Evolutionary conservation across 202 grass and related monocot species (phyloP).

Genomic region (Zizania palustris): DNA sequence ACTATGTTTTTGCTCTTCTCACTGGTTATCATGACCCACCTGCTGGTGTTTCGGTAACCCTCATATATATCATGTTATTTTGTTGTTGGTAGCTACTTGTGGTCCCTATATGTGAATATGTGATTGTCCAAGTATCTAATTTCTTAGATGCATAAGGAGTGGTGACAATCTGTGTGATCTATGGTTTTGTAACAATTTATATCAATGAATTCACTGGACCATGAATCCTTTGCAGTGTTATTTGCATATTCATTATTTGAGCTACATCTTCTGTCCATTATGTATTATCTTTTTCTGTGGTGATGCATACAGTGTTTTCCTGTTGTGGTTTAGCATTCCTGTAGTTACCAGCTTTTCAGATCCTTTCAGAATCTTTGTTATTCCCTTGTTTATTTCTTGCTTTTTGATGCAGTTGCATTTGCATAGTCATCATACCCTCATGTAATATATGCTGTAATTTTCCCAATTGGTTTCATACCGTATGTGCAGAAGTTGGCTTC

Average conservation of each 20-base stretch:
- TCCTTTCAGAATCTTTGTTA: background rate
- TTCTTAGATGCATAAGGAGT: background rate
- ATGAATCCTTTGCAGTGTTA: background rate
- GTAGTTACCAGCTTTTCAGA: too few relatives aligned
- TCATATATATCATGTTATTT: conserved; percentile 14
- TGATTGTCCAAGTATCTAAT: background rate
- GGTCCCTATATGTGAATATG: background rate
- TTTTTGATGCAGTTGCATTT: background rate
- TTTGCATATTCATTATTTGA: background rate
- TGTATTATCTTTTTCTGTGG: background rate
- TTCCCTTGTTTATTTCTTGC: background rate
- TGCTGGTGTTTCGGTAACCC: conserved; percentile 73
- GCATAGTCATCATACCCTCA: background rate
- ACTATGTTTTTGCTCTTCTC: conserved; percentile 83
- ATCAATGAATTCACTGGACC: background rate
- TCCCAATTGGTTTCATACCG: background rate
- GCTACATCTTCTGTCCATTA: background rate
- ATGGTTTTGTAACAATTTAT: background rate
- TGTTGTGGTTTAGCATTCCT: conserved; percentile 9
- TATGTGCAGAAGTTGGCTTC: background rate
- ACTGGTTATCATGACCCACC: conserved; percentile 86
- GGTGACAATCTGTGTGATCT: background rate
- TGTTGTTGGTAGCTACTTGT: conserved; percentile 6
- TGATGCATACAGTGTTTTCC: conserved; percentile 17
- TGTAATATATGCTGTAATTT: background rate